phyloP scores from a whole-genome alignment of 108 stramenopile species.

The Asterionellopsis glacialis region DNA sequence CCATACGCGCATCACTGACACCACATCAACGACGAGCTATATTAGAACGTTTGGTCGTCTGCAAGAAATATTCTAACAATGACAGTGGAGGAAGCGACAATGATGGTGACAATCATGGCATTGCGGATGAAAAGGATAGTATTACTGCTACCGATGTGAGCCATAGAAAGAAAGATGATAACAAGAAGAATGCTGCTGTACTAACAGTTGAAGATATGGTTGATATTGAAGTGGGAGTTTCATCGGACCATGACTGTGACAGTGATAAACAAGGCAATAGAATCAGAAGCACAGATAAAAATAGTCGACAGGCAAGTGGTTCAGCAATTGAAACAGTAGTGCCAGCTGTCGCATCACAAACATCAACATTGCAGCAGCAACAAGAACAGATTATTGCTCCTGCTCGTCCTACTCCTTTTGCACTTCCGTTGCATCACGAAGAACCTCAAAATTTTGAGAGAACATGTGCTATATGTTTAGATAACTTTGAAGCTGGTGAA shows the following conservation, averaged over 20 bases:
- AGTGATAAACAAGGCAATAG: not conserved
- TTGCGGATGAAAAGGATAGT: not conserved
- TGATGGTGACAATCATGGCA: not conserved
- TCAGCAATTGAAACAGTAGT: too few species aligned
- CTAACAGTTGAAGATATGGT: too few species aligned
- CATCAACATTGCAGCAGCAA: too few species aligned
- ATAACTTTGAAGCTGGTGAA: constrained; percentile 1
- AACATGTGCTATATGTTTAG: constrained; percentile 4
- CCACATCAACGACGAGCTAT: not conserved
- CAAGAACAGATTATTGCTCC: too few species aligned
- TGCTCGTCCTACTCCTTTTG: not conserved
- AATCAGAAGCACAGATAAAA: not conserved
- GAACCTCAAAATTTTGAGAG: not conserved
- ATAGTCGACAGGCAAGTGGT: not conserved
- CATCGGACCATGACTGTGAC: not conserved
- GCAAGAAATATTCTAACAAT: not conserved
- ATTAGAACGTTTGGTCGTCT: constrained; percentile 1
- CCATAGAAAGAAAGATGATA: not conserved
- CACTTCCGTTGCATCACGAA: not conserved
- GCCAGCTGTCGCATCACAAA: too few species aligned
- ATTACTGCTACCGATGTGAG: not conserved
- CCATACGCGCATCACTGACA: not conserved
- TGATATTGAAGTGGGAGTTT: not conserved
- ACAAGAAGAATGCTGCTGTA: not conserved
- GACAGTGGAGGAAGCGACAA: not conserved